Evolutionary conservation across 1,284 basidiomycete species (phyloP).

Genomic region (Xerocomus nothofagi): DNA sequence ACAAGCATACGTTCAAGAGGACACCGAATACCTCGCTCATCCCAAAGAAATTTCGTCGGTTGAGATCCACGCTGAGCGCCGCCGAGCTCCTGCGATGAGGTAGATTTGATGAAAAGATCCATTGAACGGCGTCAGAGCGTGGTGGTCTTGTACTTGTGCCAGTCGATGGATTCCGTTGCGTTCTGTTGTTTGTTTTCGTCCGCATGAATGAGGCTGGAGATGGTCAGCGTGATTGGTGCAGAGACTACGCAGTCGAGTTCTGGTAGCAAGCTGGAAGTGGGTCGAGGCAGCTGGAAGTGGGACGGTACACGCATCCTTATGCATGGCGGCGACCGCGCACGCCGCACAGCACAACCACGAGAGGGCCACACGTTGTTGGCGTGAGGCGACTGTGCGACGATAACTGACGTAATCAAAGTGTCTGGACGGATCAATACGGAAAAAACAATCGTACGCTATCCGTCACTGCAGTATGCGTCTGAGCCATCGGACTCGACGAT

Average conservation of each 20-base stretch:
- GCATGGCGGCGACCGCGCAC: constrained; percentile 25
- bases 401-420: too few relatives aligned
- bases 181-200: constrained; percentile 21
- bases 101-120: constrained; percentile 72
- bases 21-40: constrained; percentile 76
- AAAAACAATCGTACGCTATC: too few relatives aligned
- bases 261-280: constrained; percentile 4
- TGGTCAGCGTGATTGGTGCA: constrained; percentile 6
- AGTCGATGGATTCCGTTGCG: constrained; percentile 23
- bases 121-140: constrained; percentile 46
- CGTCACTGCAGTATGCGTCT: constrained; percentile 9
- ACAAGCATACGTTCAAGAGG: constrained; percentile 62
- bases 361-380: constrained; percentile 33
- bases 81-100: constrained; percentile 58
- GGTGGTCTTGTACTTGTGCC: constrained; percentile 31
- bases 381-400: constrained; percentile 20
- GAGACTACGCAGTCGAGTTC: constrained; percentile 7
- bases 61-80: constrained; percentile 55
- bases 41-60: constrained; percentile 73
- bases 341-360: constrained; percentile 33
- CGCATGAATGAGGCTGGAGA: constrained; percentile 25
- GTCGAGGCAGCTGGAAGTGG: constrained; percentile 16
- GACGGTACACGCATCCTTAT: constrained; percentile 25
- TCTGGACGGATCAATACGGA: too few relatives aligned
- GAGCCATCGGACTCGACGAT: constrained; percentile 24